Evolutionary conservation across 306 rosid genomes (phyloP).

Genomic region (Prosopis cineraria): DNA sequence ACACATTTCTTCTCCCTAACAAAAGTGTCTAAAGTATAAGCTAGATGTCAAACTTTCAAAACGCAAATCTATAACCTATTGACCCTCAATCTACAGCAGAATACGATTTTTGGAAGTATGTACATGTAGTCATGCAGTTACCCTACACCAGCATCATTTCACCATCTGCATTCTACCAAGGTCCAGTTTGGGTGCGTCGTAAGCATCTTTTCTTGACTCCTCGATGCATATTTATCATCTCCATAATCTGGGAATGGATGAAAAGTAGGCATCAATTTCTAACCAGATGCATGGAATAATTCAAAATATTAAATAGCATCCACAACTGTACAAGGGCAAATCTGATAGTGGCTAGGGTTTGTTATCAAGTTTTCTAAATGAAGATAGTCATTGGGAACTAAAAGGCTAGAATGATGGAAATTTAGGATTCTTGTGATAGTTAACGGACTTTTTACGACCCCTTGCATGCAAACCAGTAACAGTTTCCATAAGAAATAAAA

Average conservation of each 20-base stretch:
- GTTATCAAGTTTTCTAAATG: not conserved
- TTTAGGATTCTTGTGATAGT: not conserved
- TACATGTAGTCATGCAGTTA: conserved; percentile 30
- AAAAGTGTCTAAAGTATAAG: conserved; percentile 29
- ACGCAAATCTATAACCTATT: conserved; percentile 37
- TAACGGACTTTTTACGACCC: not conserved
- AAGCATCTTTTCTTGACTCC: conserved; percentile 76
- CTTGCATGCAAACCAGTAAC: not conserved
- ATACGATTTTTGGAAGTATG: conserved; percentile 31
- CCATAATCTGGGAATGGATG: conserved; percentile 60
- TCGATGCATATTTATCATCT: conserved; percentile 64
- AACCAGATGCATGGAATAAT: not conserved
- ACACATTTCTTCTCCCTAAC: conserved; percentile 39
- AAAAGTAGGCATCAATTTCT: conserved; percentile 8
- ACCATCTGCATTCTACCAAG: conserved; percentile 60
- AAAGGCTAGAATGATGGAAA: not conserved
- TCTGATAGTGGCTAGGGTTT: not conserved
- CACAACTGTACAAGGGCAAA: not conserved
- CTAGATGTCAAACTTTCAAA: conserved; percentile 27
- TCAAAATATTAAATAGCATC: not conserved
- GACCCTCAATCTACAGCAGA: conserved; percentile 49
- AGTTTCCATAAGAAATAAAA: not conserved
- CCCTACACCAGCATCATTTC: conserved; percentile 30
- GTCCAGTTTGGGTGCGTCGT: conserved; percentile 82
- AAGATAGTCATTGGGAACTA: not conserved